Percentiles rank a stretch among this genome's conserved stretches.
Conservation (phyloP, 1,139 yeast species). For the Pneumocystis murina region DNA sequence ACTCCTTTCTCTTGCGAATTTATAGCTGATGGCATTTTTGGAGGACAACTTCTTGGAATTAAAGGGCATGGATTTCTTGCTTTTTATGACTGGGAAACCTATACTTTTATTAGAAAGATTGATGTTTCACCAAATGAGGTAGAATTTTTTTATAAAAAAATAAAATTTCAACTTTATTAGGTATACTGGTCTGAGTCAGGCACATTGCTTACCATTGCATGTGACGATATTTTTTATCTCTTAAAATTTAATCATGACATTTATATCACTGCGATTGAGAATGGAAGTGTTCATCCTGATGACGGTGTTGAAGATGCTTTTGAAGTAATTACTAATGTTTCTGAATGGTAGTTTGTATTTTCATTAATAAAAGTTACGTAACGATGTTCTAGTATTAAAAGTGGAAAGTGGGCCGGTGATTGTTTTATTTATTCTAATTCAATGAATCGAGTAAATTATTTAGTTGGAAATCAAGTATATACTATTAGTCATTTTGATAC, state of each 20-base stretch:
- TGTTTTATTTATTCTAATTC: slow-evolving; percentile 81
- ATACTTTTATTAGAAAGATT: slow-evolving; percentile 68
- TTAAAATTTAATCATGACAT: slow-evolving; percentile 55
- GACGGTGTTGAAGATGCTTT: slow-evolving; percentile 82
- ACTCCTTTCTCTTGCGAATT: slow-evolving; percentile 40
- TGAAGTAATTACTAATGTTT: slow-evolving; percentile 68
- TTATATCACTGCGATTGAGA: slow-evolving; percentile 48
- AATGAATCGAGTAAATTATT: slow-evolving; percentile 77
- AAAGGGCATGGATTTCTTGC: slow-evolving; percentile 57
- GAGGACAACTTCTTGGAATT: slow-evolving; percentile 76
- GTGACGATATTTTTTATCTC: slow-evolving; percentile 68
- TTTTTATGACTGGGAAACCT: slow-evolving; percentile 89
- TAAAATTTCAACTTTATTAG: slow-evolving; percentile 30
- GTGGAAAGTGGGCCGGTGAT: slow-evolving; percentile 95
- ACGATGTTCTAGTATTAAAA: slow-evolving; percentile 36
- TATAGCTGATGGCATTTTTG: slow-evolving; percentile 65
- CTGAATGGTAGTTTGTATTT: slow-evolving; percentile 30
- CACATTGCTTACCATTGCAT: slow-evolving; percentile 63
- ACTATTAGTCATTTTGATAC: slow-evolving; percentile 89
- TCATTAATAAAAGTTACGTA: not conserved
- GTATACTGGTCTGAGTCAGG: slow-evolving; percentile 92
- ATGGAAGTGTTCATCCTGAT: slow-evolving; percentile 44
- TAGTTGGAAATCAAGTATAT: slow-evolving; percentile 86
- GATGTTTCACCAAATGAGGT: slow-evolving; percentile 40
- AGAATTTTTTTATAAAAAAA: not conserved